Percentiles rank a stretch among this genome's conserved stretches.
These are phyloP conservation scores for Quercus aquifolioides DNA, from an alignment of 306 rosid species.

Conservation along the genomic window DNA sequence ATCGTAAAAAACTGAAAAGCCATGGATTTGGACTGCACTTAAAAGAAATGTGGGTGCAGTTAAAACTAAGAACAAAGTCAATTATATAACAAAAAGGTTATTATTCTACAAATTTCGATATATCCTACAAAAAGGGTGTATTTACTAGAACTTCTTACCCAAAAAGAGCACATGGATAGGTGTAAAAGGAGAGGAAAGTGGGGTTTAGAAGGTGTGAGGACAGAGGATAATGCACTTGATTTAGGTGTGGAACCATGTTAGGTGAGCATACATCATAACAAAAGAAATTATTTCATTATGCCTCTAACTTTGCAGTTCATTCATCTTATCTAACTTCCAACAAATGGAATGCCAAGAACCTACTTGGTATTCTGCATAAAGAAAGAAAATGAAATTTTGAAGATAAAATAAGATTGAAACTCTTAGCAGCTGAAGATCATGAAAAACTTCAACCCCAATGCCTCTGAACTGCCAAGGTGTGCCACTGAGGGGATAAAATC, in stretches of 20 bases:
- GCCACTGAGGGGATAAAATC: neutral
- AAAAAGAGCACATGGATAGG: neutral
- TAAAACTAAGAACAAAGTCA: neutral
- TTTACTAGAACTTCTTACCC: neutral
- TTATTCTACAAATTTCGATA: neutral
- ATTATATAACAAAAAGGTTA: neutral
- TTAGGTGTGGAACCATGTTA: neutral
- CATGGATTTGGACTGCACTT: neutral
- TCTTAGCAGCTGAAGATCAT: neutral
- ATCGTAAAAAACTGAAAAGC: neutral
- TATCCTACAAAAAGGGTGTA: neutral
- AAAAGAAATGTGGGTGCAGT: neutral
- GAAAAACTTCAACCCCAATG: neutral
- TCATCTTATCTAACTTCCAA: neutral
- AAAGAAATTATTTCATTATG: neutral
- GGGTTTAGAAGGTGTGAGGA: neutral
- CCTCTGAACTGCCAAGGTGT: neutral
- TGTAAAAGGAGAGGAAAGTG: neutral
- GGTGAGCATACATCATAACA: neutral
- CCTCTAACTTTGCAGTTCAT: neutral
- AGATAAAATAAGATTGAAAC: neutral
- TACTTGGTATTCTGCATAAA: neutral
- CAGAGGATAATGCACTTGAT: neutral
- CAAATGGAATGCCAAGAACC: neutral
- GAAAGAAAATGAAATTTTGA: neutral